phyloP scores from a whole-genome alignment of 1,284 basidiomycete species.

The Rhodotorula sp. region DNA sequence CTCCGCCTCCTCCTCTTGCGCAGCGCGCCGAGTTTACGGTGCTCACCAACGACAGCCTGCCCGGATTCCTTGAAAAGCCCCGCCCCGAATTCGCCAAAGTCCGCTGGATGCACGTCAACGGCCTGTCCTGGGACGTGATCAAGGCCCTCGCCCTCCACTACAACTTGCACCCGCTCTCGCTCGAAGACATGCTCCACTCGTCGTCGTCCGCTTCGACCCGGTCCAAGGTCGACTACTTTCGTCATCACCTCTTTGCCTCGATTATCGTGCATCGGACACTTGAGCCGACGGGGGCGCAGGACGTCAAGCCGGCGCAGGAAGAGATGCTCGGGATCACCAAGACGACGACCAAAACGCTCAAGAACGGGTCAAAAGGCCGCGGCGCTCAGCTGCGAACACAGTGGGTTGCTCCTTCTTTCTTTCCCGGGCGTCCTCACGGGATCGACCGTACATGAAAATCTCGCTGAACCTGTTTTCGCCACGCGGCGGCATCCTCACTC shows the following conservation, averaged over 20 bases:
- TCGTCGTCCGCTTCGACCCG: constrained; percentile 53
- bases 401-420: neutral
- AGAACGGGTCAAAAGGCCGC: constrained; percentile 1
- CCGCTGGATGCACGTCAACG: constrained; percentile 69
- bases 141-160: constrained; percentile 64
- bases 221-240: constrained; percentile 69
- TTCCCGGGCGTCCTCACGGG: neutral
- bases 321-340: neutral
- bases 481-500: no score
- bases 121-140: constrained; percentile 69
- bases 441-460: neutral
- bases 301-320: constrained; percentile 40
- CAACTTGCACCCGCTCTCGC: constrained; percentile 65
- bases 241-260: constrained; percentile 65
- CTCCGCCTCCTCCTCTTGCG: neutral
- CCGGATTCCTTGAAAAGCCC: constrained; percentile 56
- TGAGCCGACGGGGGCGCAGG: constrained; percentile 28
- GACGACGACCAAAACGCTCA: constrained; percentile 17
- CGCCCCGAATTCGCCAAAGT: constrained; percentile 57
- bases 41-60: constrained; percentile 59
- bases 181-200: constrained; percentile 62
- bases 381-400: constrained; percentile 9
- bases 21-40: constrained; percentile 53
- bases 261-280: constrained; percentile 57
- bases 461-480: neutral